A percentile compares a stretch with the other conserved stretches of the same genome.
Evolutionary conservation across 2,329 filamentous ascomycete genomes (phyloP).

Genomic region (Aspergillus candidus): DNA sequence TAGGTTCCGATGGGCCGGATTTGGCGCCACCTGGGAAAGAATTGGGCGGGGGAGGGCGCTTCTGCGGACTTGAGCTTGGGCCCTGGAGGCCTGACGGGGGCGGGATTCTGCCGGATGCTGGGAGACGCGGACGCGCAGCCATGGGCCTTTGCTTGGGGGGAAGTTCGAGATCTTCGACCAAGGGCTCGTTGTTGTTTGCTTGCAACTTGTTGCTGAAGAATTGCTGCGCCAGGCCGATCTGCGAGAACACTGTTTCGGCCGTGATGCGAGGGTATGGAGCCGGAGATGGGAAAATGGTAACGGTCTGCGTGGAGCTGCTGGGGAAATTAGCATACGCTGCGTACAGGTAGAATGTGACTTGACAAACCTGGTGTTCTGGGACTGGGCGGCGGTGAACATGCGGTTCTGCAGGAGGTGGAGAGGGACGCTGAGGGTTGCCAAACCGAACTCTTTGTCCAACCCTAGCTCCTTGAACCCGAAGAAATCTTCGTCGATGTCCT

Average conservation of each 20-base stretch:
- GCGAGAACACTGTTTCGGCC: conserved; percentile 65
- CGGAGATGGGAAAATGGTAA: conserved; percentile 57
- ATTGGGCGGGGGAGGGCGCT: conserved; percentile 32
- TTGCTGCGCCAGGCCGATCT: conserved; percentile 82
- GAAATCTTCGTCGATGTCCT: conserved; percentile 97
- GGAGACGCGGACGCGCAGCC: conserved; percentile 38
- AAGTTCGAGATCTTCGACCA: conserved; percentile 91
- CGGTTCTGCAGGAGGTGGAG: conserved; percentile 89
- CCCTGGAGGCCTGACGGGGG: conserved; percentile 27
- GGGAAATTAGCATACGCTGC: conserved; percentile 6
- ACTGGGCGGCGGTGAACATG: conserved; percentile 77
- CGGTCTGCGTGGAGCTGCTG: conserved; percentile 40
- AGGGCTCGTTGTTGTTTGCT: conserved; percentile 71
- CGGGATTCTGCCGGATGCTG: conserved; percentile 42
- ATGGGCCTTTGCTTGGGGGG: conserved; percentile 75
- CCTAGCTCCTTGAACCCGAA: conserved; percentile 97
- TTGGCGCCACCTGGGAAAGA: conserved; percentile 21
- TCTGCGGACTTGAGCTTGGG: conserved; percentile 35
- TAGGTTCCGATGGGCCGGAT: conserved; percentile 27
- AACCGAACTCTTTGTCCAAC: conserved; percentile 81
- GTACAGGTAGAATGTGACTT: not conserved
- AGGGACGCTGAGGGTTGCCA: conserved; percentile 82
- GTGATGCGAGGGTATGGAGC: conserved; percentile 71
- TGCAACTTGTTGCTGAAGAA: conserved; percentile 89
- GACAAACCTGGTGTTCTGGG: conserved; percentile 58